Evolutionary conservation across 208 protist species (phyloP), one percentile per base, ranked within the genome.

Genomic region (Crithidia acanthocephali): DNA sequence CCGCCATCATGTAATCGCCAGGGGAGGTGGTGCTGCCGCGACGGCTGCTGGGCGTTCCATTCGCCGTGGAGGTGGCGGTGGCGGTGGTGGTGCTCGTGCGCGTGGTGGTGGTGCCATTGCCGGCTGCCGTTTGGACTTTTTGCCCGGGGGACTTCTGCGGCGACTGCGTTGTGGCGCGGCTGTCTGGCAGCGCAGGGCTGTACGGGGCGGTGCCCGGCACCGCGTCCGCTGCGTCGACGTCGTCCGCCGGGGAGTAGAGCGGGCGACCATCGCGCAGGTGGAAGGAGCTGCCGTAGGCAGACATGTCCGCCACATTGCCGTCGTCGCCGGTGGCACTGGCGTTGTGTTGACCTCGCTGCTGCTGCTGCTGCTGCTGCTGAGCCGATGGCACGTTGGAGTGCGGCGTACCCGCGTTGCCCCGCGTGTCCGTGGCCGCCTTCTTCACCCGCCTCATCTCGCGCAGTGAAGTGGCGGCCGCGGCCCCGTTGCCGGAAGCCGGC

Each of bases 271-370:
- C 40, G 0, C 22, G 28, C 53, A 70, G n/a, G 56, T 63, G 33
- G 32, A 64, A 70, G 45, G 35, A 58, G 71, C 63, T 59, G 37
- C 45, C 71, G 56, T 70, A 70, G 18, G 23, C 47, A 18, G 51
- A 51, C n/a, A 65, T 30, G n/a, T 66, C 63, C 1, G 16, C 56
- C 1, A 45, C 53, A 2, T 25, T 27, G 22, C n/a, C 11, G 33
- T 44, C 60, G 35, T 37, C 28, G 23, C 16, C n/a, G 18, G 18
- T 8, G 1, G 20, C 51, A 45, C 62, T 51, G 8, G 22, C 42
- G 52, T 33, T 55, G 30, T 68, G 52, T 16, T 0, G 7, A 32
- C 20, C 13, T 33, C 47, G 42, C 2, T 22, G 67, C 33, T 35
- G 62, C 45, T 48, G 44, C 18, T 48, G 44, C 18, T 48, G 44